Conservation (phyloP, 768 basidiomycete genomes). For the Mycena venus region DNA sequence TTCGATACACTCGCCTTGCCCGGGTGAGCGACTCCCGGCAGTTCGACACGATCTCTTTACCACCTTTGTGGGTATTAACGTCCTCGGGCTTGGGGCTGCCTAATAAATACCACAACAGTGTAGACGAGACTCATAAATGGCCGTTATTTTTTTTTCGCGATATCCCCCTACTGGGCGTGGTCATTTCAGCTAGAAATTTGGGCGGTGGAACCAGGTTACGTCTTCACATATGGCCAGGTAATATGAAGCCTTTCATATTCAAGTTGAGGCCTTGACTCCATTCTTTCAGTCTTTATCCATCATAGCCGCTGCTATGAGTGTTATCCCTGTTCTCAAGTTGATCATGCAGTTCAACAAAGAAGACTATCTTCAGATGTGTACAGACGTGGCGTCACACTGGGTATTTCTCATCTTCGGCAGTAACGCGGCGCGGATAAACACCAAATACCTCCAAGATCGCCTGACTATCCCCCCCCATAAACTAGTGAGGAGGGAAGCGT, state of each 20-base stretch:
- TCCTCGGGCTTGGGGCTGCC: no score
- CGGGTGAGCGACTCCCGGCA: no score
- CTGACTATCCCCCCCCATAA: background rate
- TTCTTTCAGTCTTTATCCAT: background rate
- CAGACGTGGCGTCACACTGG: background rate
- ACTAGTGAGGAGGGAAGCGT: no score
- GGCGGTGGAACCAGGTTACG: background rate
- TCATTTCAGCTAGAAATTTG: background rate
- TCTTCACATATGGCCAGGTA: constrained; percentile 3
- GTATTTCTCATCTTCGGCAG: background rate
- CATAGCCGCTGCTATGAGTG: background rate
- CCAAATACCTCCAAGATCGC: background rate
- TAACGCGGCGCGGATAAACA: background rate
- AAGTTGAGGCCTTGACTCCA: background rate
- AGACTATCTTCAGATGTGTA: background rate
- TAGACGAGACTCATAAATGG: background rate
- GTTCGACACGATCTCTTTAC: no score
- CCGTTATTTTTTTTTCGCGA: background rate
- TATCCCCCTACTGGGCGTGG: background rate
- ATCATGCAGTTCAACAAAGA: background rate
- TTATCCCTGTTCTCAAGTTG: background rate
- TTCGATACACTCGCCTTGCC: no score
- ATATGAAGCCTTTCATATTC: background rate
- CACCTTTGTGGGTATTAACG: no score
- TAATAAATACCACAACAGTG: no score